Evolutionary conservation across 768 basidiomycete species (phyloP).

Genomic region (Mycena indigotica): DNA sequence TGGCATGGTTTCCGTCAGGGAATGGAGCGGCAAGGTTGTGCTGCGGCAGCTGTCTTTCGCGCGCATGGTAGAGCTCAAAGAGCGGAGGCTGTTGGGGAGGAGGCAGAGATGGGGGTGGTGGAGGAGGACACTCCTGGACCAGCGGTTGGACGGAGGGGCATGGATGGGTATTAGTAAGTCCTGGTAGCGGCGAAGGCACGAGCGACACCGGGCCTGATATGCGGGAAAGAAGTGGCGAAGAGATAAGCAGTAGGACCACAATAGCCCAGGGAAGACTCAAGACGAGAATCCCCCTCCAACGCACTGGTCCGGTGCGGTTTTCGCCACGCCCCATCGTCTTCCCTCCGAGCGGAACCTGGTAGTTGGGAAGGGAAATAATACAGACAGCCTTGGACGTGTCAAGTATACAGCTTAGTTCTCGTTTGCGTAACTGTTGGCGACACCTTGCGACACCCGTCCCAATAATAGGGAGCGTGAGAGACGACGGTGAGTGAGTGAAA

Average conservation of each 20-base stretch:
- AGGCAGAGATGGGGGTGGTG: conserved; percentile 5
- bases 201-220: too few species aligned
- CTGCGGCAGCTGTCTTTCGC: conserved; percentile 49
- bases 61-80: conserved; percentile 44
- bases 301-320: too few species aligned
- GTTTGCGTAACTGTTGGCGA: too few species aligned
- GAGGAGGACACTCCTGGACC: not conserved
- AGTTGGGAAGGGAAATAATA: too few species aligned
- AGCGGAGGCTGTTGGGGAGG: conserved; percentile 41
- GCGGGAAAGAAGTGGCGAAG: too few species aligned
- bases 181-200: not conserved
- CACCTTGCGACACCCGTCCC: too few species aligned
- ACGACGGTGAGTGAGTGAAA: too few species aligned
- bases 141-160: not conserved
- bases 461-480: too few species aligned
- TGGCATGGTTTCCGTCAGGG: conserved; percentile 42
- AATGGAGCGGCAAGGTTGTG: conserved; percentile 41
- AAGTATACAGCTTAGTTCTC: too few species aligned
- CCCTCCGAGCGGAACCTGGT: too few species aligned
- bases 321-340: too few species aligned
- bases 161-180: not conserved
- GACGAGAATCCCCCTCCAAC: not conserved
- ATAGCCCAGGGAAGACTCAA: not conserved
- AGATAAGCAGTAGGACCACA: not conserved
- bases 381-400: too few species aligned